Conservation (phyloP, 768 basidiomycete species). For the Pleurotus ostreatus region DNA sequence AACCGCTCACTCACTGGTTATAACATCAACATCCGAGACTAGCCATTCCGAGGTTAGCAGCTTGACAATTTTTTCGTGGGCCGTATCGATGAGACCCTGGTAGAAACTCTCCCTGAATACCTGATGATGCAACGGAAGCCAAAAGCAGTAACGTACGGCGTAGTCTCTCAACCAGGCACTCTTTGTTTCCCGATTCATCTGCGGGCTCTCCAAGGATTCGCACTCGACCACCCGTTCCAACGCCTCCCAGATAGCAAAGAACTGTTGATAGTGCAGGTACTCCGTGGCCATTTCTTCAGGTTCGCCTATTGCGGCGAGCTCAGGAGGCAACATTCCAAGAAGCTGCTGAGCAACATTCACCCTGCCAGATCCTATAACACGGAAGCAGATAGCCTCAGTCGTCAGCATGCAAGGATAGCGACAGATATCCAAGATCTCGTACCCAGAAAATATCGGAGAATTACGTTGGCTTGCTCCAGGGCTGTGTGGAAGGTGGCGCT, state of each 20-base stretch:
- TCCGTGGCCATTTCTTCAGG: constrained; percentile 72
- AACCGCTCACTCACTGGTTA: constrained; percentile 28
- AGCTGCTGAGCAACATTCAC: constrained; percentile 62
- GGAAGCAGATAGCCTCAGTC: neutral
- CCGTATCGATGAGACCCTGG: constrained; percentile 59
- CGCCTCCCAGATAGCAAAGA: constrained; percentile 72
- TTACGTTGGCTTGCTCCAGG: constrained; percentile 82
- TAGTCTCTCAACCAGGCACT: constrained; percentile 64
- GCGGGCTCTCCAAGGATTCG: constrained; percentile 50
- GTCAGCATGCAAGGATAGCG: neutral
- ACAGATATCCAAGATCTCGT: constrained; percentile 16
- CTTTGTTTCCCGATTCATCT: constrained; percentile 57
- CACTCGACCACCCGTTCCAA: constrained; percentile 59
- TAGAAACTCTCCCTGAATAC: neutral
- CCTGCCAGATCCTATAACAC: constrained; percentile 60
- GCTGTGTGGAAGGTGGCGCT: constrained; percentile 73
- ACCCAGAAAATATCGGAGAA: constrained; percentile 90
- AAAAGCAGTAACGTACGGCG: constrained; percentile 31
- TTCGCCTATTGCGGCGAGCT: constrained; percentile 56
- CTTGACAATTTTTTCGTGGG: constrained; percentile 61
- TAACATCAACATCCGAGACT: constrained; percentile 45
- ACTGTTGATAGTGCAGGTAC: constrained; percentile 76
- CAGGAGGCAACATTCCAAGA: constrained; percentile 56
- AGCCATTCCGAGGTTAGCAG: constrained; percentile 80
- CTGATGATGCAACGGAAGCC: too few relatives aligned